Conservation (phyloP, 1,139 yeast species). For the Magnusiomyces magnusii region DNA sequence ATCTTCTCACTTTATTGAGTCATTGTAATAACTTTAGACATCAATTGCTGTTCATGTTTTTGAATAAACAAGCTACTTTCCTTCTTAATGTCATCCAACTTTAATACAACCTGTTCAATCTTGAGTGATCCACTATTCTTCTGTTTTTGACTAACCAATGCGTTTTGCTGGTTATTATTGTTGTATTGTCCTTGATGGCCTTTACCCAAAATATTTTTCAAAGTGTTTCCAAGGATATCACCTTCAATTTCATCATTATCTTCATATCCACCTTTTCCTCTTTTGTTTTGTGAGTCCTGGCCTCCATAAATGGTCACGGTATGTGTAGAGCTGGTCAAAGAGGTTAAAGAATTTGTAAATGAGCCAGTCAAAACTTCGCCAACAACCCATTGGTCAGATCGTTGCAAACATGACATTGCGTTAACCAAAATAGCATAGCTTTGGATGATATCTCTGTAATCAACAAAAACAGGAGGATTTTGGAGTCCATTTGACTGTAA, state of each 20-base stretch:
- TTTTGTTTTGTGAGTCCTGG: constrained; percentile 3
- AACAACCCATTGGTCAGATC: constrained; percentile 28
- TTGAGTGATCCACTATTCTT: background rate
- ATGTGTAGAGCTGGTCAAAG: background rate
- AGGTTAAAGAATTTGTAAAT: background rate
- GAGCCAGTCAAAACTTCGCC: constrained; percentile 10
- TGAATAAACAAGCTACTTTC: constrained; percentile 5
- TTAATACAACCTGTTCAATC: constrained; percentile 10
- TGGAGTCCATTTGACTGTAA: background rate
- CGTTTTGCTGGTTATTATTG: too few relatives aligned
- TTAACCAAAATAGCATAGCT: constrained; percentile 26
- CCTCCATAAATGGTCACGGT: background rate
- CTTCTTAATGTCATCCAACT: constrained; percentile 5
- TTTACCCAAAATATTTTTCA: background rate
- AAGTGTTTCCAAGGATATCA: background rate
- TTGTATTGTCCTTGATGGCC: background rate
- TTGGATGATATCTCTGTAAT: constrained; percentile 13
- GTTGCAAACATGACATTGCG: constrained; percentile 25
- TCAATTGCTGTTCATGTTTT: background rate
- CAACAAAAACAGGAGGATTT: constrained; percentile 7
- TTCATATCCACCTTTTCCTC: background rate
- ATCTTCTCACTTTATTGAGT: too few relatives aligned
- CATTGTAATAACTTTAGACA: constrained; percentile 1
- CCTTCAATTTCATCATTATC: background rate
- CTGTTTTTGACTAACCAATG: background rate